These are phyloP conservation scores for Russula lepida DNA, from an alignment of 768 basidiomycete genomes.

Conservation along the genomic window DNA sequence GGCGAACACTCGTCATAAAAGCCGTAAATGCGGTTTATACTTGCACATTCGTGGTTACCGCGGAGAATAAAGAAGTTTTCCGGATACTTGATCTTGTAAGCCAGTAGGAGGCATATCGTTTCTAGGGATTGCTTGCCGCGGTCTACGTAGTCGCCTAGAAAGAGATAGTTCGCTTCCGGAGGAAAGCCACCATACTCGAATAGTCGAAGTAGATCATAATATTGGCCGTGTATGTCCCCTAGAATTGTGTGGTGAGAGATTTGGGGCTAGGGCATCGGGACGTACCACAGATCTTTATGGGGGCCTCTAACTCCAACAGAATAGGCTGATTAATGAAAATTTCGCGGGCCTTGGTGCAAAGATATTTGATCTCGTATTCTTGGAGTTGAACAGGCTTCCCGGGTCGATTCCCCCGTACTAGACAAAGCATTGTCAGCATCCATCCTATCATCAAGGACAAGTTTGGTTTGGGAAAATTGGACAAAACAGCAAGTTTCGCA, in stretches of 20 bases:
- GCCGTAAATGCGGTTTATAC: constrained; percentile 99
- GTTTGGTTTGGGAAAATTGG: neutral
- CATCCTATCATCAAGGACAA: neutral
- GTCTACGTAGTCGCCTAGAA: constrained; percentile 99
- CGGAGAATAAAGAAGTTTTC: constrained; percentile 99
- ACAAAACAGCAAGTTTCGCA: neutral
- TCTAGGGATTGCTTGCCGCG: constrained; percentile 98
- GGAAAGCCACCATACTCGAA: constrained; percentile 99
- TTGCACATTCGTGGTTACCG: constrained; percentile 98
- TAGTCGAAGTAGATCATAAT: constrained; percentile 94
- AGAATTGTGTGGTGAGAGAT: constrained; percentile 10
- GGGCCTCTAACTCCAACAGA: constrained; percentile 93
- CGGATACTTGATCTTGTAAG: constrained; percentile 99
- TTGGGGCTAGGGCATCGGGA: neutral
- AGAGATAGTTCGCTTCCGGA: constrained; percentile 99
- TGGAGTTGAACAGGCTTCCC: constrained; percentile 97
- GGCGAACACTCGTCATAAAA: constrained; percentile 98
- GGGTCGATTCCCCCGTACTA: constrained; percentile 96
- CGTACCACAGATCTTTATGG: constrained; percentile 99
- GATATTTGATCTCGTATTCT: constrained; percentile 98
- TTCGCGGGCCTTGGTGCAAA: constrained; percentile 97
- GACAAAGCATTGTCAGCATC: neutral
- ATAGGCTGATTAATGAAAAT: constrained; percentile 99
- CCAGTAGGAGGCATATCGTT: constrained; percentile 97
- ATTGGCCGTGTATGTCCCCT: constrained; percentile 99